Percentiles rank a stretch among this genome's conserved stretches.
Conservation (phyloP, 129 eudicot species). For the Saposhnikovia divaricata region DNA sequence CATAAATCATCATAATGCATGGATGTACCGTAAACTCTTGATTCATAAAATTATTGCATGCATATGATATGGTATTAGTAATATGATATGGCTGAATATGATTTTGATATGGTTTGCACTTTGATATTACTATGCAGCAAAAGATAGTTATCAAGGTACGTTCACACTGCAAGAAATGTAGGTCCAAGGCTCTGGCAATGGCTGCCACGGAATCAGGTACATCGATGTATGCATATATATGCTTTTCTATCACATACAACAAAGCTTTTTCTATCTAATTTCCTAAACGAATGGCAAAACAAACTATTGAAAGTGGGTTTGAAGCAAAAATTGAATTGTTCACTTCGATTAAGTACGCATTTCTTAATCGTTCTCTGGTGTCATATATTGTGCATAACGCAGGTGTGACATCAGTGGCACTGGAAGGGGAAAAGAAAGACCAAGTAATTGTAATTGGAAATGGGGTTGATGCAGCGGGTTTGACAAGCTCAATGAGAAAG, state of each 20-base stretch:
- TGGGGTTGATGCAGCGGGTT: constrained; percentile 30
- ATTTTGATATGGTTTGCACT: not conserved
- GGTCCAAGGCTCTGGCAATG: constrained; percentile 35
- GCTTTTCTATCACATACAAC: not conserved
- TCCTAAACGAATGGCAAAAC: not conserved
- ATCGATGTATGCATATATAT: not conserved
- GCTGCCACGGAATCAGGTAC: constrained; percentile 39
- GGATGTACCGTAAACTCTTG: not conserved
- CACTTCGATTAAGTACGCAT: not conserved
- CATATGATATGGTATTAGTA: not conserved
- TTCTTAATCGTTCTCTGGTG: not conserved
- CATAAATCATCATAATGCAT: not conserved
- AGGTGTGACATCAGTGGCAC: constrained; percentile 36
- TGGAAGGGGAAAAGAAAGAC: constrained; percentile 37
- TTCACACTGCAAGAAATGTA: constrained; percentile 31
- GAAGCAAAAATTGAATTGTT: no score
- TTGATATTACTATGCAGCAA: constrained; percentile 21
- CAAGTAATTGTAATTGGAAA: constrained; percentile 33
- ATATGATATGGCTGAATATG: not conserved
- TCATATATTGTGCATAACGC: not conserved
- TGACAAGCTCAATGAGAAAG: constrained; percentile 27
- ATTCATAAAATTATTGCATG: not conserved
- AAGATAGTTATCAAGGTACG: constrained; percentile 27
- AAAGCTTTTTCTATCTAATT: not conserved
- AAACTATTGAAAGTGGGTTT: not conserved